Base-by-base conservation (phyloP, 2,329 filamentous ascomycete genomes). In the Cladophialophora psammophila region DNA sequence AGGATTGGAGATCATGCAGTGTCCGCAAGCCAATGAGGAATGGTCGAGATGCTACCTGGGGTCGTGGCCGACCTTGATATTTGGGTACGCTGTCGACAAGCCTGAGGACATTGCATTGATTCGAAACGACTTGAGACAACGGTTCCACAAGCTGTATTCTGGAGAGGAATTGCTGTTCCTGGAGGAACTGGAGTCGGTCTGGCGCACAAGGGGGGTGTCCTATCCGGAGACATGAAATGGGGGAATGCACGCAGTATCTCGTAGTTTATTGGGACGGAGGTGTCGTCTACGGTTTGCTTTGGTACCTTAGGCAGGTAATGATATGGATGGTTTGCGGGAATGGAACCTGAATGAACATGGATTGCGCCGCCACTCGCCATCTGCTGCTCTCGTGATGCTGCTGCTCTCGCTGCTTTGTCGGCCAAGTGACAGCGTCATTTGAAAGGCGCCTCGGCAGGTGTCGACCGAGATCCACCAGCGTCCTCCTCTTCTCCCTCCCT, bases 11-110 rank as follows among this genome's bases (percentile, higher is more conserved):
- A 69, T 69, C 8, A 50, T 69, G 62, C 64, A 45, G 35, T 69
- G 68, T 56, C 50, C 68, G 31, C 61, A 67, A 60, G 48, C 59
- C 20, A 63, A 53, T 38, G 59, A 69, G 32, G 64, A 65, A 4
- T 69, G 64, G 62, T 63, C 65, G 42, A 55, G 62, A 32, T 67
- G 68, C 38, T 69, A 69, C 50, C 68, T 69, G 15, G 68, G 68
- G 3, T 67, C 68, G 15, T 69, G 68, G 68, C 65, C 68, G n/a
- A 31, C 64, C 2, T 54, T 69, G 36, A 67, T 69, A 15, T 63
- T 69, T 40, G 65, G 68, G 26, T 69, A 67, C 40, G 68, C 68
- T 5, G 65, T 65, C n/a, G 62, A 65, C 12, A 63, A 50, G 36
- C 55, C 62, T 8, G 65, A 65, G 35, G 53, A 65, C 26, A 56